Conservation (phyloP, 1,284 basidiomycete genomes). For the Leccinum olivaceoglutinosum region DNA sequence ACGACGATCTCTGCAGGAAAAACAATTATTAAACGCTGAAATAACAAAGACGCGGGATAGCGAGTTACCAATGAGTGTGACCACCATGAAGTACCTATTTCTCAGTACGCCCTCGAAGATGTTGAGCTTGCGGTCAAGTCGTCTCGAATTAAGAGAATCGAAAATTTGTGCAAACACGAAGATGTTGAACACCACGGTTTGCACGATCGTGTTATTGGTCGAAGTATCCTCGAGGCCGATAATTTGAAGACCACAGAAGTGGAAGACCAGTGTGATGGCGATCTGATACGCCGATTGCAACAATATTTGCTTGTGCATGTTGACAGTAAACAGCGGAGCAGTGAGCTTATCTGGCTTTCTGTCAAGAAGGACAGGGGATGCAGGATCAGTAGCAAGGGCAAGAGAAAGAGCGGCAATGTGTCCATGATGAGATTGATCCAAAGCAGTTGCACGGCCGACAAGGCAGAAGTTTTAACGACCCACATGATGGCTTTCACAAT, state of each 20-base stretch:
- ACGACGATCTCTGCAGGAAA: conserved; percentile 67
- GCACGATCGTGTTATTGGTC: conserved; percentile 52
- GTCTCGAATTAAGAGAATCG: conserved; percentile 90
- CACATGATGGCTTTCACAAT: too few relatives aligned
- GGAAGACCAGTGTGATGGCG: conserved; percentile 80
- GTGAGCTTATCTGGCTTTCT: conserved; percentile 88
- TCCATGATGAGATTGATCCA: conserved; percentile 99
- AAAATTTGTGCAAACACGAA: conserved; percentile 97
- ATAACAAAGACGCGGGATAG: not conserved
- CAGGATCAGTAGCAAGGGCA: conserved; percentile 94
- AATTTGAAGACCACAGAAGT: conserved; percentile 78
- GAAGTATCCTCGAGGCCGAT: conserved; percentile 51
- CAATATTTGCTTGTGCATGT: conserved; percentile 95
- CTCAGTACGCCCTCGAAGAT: conserved; percentile 80
- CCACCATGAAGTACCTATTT: conserved; percentile 86
- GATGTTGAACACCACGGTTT: conserved; percentile 91
- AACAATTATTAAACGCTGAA: not conserved
- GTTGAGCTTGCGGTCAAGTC: conserved; percentile 84
- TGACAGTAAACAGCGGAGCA: conserved; percentile 82
- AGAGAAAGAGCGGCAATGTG: conserved; percentile 84
- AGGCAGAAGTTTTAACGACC: conserved; percentile 71
- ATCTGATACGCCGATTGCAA: conserved; percentile 90
- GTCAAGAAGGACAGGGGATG: conserved; percentile 74
- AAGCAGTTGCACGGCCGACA: conserved; percentile 92
- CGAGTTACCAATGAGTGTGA: conserved; percentile 74